Evolutionary conservation across 345 rosid genomes (phyloP).

Genomic region (Microcos paniculata): DNA sequence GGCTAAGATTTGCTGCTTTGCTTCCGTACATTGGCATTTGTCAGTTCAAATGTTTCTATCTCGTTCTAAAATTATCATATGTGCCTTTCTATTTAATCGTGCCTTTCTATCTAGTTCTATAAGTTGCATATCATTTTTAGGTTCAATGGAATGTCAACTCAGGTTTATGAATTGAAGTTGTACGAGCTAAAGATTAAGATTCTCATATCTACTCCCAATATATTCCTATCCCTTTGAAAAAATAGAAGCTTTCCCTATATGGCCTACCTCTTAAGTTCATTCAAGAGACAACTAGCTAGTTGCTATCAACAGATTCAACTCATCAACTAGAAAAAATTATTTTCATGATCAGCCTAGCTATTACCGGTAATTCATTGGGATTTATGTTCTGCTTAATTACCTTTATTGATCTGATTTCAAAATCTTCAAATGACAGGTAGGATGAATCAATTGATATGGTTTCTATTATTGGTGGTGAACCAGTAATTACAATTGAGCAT

Average conservation of each 20-base stretch:
- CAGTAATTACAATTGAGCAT: too few species aligned
- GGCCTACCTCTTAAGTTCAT: slow-evolving; percentile 7
- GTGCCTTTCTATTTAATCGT: not conserved
- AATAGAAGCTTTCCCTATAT: not conserved
- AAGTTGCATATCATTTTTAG: not conserved
- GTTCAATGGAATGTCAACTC: slow-evolving; percentile 14
- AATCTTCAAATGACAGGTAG: too few species aligned
- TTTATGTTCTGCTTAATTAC: not conserved
- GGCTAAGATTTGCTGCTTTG: not conserved
- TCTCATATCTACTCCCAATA: not conserved
- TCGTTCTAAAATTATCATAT: not conserved
- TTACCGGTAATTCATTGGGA: not conserved
- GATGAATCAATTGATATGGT: too few species aligned
- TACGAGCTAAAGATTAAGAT: slow-evolving; percentile 11
- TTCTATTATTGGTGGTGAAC: too few species aligned
- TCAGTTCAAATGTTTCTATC: not conserved
- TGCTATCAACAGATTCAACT: not conserved
- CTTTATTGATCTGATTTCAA: not conserved
- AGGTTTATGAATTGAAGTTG: not conserved
- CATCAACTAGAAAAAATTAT: not conserved
- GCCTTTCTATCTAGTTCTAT: not conserved
- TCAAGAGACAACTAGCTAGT: slow-evolving; percentile 12
- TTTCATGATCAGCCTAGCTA: too few species aligned
- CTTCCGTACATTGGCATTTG: not conserved
- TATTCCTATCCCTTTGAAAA: not conserved